phyloP scores from a whole-genome alignment of 2,329 filamentous ascomycete species.

The Fusarium circinatum region DNA sequence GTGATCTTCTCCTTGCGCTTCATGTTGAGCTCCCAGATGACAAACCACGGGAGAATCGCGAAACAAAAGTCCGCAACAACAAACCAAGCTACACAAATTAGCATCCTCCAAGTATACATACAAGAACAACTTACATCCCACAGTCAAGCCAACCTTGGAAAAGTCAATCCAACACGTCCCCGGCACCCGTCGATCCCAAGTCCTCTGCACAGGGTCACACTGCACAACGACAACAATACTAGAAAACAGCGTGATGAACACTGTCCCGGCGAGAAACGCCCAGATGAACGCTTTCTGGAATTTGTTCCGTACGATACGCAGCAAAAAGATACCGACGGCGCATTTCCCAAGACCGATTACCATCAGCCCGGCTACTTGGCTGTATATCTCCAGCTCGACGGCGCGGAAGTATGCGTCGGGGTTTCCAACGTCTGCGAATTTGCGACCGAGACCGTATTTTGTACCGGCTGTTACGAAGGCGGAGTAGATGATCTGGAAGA shows the following conservation, averaged over 20 bases:
- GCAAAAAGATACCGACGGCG: conserved; percentile 17
- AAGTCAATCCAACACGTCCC: conserved; percentile 30
- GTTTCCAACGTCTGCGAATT: conserved; percentile 3
- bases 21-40: conserved; percentile 33
- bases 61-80: conserved; percentile 26
- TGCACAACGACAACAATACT: conserved; percentile 11
- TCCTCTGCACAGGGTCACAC: conserved; percentile 18
- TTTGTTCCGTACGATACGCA: conserved; percentile 12
- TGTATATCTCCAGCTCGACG: conserved; percentile 12
- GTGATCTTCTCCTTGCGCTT: conserved; percentile 32
- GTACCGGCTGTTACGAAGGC: conserved; percentile 17
- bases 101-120: fast-evolving
- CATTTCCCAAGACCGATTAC: conserved; percentile 17
- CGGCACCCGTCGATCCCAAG: conserved; percentile 10
- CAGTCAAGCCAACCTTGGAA: conserved; percentile 28
- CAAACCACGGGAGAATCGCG: conserved; percentile 26
- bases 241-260: conserved; percentile 4
- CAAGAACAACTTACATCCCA: conserved; percentile 1
- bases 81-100: conserved; percentile 5
- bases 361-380: conserved; percentile 1
- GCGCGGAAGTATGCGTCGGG: conserved; percentile 12
- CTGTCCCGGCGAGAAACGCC: background rate
- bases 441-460: conserved; percentile 10
- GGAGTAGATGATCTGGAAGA: conserved; percentile 20
- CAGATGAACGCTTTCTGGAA: conserved; percentile 21